Base-by-base conservation (phyloP, 2,329 filamentous ascomycete species). In the Aspergillus neoniger region DNA sequence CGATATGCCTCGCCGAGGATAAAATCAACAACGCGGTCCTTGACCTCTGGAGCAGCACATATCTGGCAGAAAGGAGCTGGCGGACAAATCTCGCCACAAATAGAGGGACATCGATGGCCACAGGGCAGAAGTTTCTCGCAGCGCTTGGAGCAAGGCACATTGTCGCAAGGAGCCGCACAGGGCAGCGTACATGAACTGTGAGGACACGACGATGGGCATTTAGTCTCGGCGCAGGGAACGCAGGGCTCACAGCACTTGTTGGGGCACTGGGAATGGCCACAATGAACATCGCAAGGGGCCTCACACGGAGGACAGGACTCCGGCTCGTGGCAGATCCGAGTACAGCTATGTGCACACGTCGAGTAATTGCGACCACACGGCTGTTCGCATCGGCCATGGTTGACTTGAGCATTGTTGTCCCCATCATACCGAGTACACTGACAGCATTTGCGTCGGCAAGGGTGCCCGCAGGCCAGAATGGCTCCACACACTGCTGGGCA, bases 81-180 rank as follows among this genome's bases (percentile, higher is more conserved):
- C 0, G 86, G 88, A 61, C 88, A 91, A 0, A 60, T 60, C 67
- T 91, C 88, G 1, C 88, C 88, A 64, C 88, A 91, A 2, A 89
- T 62, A 0, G 84, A 85, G 0, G 87, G 87, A 85, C 90, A 71
- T 77, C 79, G 83, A 70, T 91, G 87, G 0, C 85, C 84, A 67
- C 88, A 91, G 0, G 25, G 17, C 3, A 91, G 71, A 0, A 60
- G 15, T 28, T 83, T 77, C 3, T 76, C 67, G 67, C 89, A 92
- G 8, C 88, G 79, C 65, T 80, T 72, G 1, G 82, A 83, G 69
- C 88, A 92, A 1, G 89, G 89, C 0, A 90, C 68, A 74, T 85
- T 83, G 64, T 89, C 79, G 69, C 88, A 92, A 0, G 89, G 88
- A 0, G 84, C 88, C 0, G 86, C 86, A 62, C 89, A 91, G 17